These are phyloP conservation scores for Kazachstania kunashirensis DNA, from an alignment of 805 yeast species.

Conservation along the genomic window DNA sequence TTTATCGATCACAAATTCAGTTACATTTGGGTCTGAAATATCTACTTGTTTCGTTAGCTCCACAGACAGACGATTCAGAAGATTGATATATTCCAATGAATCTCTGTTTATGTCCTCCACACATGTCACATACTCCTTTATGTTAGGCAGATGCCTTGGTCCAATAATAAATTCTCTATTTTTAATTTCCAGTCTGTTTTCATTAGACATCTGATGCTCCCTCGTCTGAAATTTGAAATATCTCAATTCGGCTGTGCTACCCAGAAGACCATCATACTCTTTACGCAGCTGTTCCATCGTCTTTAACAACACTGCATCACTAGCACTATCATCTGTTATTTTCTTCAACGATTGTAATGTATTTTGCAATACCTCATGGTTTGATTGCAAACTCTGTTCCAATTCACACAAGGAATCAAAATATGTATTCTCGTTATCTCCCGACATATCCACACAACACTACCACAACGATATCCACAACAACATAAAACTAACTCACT, in stretches of 20 bases:
- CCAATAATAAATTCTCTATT: conserved; percentile 3
- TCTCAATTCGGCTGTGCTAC: conserved; percentile 13
- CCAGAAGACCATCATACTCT: conserved; percentile 9
- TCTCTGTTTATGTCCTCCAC: conserved; percentile 14
- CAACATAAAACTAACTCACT: neutral
- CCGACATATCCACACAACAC: neutral
- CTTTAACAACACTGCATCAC: conserved; percentile 11
- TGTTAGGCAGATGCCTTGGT: conserved; percentile 1
- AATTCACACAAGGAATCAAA: conserved; percentile 23
- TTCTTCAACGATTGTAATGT: conserved; percentile 10
- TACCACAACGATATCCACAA: neutral
- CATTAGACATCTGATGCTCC: conserved; percentile 11
- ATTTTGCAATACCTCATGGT: conserved; percentile 11
- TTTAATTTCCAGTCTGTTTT: conserved; percentile 2
- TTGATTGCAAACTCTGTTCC: conserved; percentile 16
- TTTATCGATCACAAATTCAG: conserved; percentile 14
- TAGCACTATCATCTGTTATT: conserved; percentile 8
- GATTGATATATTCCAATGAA: conserved; percentile 18
- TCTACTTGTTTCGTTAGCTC: conserved; percentile 23
- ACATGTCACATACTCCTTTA: conserved; percentile 14
- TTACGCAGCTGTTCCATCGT: conserved; percentile 10
- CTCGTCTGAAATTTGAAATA: conserved; percentile 16
- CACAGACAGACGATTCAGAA: conserved; percentile 21
- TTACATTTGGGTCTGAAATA: conserved; percentile 12
- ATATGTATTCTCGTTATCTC: conserved; percentile 9